A percentile compares a stretch with the other conserved stretches of the same genome.
Conservation (phyloP, 2,329 filamentous ascomycete genomes). For the Pleoardoris graminearum region DNA sequence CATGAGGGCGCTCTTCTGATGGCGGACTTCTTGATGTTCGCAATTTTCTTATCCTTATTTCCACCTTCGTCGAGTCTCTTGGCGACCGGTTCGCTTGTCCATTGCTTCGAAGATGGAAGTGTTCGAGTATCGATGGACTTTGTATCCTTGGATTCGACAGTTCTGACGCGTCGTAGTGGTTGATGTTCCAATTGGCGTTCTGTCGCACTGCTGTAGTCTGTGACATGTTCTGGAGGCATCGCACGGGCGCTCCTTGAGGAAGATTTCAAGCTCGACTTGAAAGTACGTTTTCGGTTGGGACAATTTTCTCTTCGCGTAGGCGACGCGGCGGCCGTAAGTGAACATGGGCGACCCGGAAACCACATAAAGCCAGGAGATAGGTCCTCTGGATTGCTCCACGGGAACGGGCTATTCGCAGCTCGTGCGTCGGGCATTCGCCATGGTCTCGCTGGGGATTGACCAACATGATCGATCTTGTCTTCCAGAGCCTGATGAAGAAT, state of each 20-base stretch:
- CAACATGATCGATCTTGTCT: conserved; percentile 11
- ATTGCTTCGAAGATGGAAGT: conserved; percentile 6
- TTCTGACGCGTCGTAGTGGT: conserved; percentile 32
- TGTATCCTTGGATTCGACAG: conserved; percentile 34
- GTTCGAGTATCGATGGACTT: conserved; percentile 6
- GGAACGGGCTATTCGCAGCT: conserved; percentile 6
- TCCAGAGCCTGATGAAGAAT: conserved; percentile 16
- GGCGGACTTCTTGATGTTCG: not conserved
- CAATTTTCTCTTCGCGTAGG: conserved; percentile 2
- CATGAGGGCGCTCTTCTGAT: conserved; percentile 6
- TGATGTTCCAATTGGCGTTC: not conserved
- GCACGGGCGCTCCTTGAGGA: conserved; percentile 27
- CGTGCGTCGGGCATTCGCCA: conserved; percentile 10
- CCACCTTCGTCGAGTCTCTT: not conserved
- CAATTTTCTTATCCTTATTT: not conserved
- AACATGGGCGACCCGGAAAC: conserved; percentile 11
- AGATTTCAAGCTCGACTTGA: conserved; percentile 36
- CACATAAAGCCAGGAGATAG: conserved; percentile 14
- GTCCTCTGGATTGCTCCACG: conserved; percentile 6
- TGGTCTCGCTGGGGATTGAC: conserved; percentile 6
- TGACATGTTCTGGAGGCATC: conserved; percentile 17
- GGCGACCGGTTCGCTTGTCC: not conserved
- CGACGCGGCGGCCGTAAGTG: conserved; percentile 9
- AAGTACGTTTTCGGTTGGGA: conserved; percentile 9
- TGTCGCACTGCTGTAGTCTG: not conserved